Conservation (phyloP, 257 asterid genomes). For the Nyctanthes arbortristis region DNA sequence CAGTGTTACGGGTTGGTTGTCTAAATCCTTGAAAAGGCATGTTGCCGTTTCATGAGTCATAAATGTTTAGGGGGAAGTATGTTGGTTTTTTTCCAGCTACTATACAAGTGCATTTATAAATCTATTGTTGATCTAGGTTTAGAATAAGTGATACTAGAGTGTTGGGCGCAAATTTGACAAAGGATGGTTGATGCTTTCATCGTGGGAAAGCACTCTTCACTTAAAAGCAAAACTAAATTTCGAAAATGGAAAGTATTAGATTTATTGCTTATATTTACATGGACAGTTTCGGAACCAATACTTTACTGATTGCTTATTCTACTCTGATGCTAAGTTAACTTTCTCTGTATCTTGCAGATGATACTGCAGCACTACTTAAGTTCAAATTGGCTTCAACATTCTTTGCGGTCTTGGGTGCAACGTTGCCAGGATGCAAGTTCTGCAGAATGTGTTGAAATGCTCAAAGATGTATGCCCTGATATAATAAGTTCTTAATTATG, state of each 20-base stretch:
- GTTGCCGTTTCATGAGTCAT: not conserved
- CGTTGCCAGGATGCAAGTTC: conserved; percentile 67
- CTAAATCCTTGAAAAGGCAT: not conserved
- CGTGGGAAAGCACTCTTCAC: not conserved
- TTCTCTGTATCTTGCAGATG: conserved; percentile 60
- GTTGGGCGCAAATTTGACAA: no score
- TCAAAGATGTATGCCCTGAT: conserved; percentile 72
- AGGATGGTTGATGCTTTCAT: not conserved
- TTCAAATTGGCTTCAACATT: conserved; percentile 64
- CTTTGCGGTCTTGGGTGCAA: conserved; percentile 71
- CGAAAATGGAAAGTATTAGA: not conserved
- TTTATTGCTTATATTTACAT: not conserved
- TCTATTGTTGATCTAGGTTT: not conserved
- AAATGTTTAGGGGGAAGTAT: not conserved
- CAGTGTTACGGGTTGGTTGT: not conserved
- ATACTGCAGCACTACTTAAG: conserved; percentile 54
- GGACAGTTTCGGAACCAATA: not conserved
- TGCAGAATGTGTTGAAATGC: conserved; percentile 77
- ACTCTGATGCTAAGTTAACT: conserved; percentile 24
- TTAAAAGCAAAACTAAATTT: not conserved
- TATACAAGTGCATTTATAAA: not conserved
- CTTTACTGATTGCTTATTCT: conserved; percentile 9
- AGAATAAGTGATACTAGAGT: not conserved
- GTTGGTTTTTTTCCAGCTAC: not conserved
- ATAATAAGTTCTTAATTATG: conserved; percentile 8